phyloP scores from a whole-genome alignment of 345 rosid genomes.

The Erucastrum elatum region DNA sequence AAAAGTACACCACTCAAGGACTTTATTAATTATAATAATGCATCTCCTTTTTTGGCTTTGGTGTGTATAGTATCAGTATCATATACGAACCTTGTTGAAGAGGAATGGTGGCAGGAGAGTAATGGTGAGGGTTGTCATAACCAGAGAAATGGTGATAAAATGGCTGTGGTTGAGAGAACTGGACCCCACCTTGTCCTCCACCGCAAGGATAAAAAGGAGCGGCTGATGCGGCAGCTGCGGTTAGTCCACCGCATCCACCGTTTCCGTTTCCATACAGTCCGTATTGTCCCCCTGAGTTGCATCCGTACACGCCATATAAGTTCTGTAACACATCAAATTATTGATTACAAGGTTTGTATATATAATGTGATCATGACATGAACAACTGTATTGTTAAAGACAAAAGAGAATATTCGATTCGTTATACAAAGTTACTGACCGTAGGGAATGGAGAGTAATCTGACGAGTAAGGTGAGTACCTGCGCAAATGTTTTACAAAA shows the following conservation, averaged over 20 bases:
- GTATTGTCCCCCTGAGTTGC: slow-evolving; percentile 28
- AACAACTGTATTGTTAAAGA: background rate
- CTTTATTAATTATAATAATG: background rate
- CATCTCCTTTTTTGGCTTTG: background rate
- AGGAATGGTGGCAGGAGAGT: slow-evolving; percentile 32
- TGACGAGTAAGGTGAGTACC: slow-evolving; percentile 85
- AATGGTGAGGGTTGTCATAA: slow-evolving; percentile 36
- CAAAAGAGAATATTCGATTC: slow-evolving; percentile 11
- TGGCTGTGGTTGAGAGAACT: slow-evolving; percentile 30
- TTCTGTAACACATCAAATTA: slow-evolving; percentile 18
- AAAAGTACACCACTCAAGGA: slow-evolving; percentile 16
- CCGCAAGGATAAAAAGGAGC: slow-evolving; percentile 41
- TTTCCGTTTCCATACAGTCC: slow-evolving; percentile 35
- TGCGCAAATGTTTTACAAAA: slow-evolving; percentile 35
- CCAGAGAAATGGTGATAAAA: slow-evolving; percentile 30
- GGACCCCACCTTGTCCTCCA: slow-evolving; percentile 25
- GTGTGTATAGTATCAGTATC: background rate
- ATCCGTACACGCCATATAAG: slow-evolving; percentile 35
- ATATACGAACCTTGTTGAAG: slow-evolving; percentile 35
- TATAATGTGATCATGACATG: background rate
- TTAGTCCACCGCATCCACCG: slow-evolving; percentile 29
- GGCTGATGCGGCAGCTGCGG: slow-evolving; percentile 38
- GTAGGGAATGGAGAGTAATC: slow-evolving; percentile 75
- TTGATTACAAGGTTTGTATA: background rate
- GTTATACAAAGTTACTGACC: slow-evolving; percentile 55